Evolutionary conservation across 2,329 filamentous ascomycete genomes (phyloP).

Genomic region (Rasamsonia emersonii): DNA sequence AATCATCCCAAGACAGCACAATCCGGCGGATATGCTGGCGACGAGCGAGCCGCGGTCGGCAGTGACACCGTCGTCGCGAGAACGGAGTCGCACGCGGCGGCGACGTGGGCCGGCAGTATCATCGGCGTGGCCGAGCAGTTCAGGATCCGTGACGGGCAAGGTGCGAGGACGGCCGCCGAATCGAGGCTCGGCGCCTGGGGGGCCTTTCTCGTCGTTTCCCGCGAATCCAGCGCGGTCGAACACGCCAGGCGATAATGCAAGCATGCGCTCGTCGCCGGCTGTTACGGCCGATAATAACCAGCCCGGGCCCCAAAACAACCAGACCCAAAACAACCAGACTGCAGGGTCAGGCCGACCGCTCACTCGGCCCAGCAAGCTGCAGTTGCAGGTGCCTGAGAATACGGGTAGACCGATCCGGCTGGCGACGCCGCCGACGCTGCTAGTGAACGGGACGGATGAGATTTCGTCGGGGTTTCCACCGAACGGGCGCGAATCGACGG

Average conservation of each 20-base stretch:
- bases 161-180: conserved; percentile 71
- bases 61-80: conserved; percentile 51
- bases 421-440: conserved; percentile 33
- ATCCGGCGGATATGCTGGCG: conserved; percentile 23
- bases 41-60: conserved; percentile 60
- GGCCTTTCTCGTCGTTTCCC: conserved; percentile 62
- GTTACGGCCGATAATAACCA: conserved; percentile 35
- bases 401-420: conserved; percentile 31
- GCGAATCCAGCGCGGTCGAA: conserved; percentile 47
- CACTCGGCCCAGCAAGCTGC: conserved; percentile 30
- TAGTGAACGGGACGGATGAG: conserved; percentile 29
- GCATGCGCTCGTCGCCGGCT: conserved; percentile 30
- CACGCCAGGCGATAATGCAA: conserved; percentile 35
- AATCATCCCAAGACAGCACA: conserved; percentile 50
- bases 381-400: conserved; percentile 34
- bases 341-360: conserved; percentile 8
- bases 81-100: conserved; percentile 39
- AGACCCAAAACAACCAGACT: background rate
- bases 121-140: conserved; percentile 73
- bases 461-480: conserved; percentile 6
- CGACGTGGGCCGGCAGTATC: conserved; percentile 81
- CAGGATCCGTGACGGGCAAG: conserved; percentile 57
- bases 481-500: background rate
- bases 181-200: conserved; percentile 57
- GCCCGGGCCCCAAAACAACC: conserved; percentile 10